Base-by-base conservation (phyloP, 2,329 filamentous ascomycete species). In the Penicillium sp. region DNA sequence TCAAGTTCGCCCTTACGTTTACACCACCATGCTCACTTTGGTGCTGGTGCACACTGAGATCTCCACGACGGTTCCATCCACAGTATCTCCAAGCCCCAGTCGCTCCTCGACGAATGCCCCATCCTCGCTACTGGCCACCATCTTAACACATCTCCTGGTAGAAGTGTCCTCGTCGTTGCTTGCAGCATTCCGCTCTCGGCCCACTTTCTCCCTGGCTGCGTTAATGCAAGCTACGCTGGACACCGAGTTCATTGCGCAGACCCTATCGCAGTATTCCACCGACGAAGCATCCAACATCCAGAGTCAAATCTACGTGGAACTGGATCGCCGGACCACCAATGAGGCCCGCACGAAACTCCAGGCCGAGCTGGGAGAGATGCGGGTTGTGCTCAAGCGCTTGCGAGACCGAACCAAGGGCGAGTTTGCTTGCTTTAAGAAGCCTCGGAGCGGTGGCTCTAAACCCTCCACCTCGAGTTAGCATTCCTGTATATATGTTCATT, bases 141-240 rank as follows among this genome's bases (percentile, higher is more conserved):
- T 99, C 4, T 83, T 99, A 12, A 92, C 91, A 1, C 90, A 94
- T 73, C 84, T 98, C 35, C 87, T 98, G 41, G 92, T 96, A 73
- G 87, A 92, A 70, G 85, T 90, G 11, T 94, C 90, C 11, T 80
- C 84, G 5, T 88, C 92, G 62, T 87, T 98, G n/a, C 87, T 97
- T 15, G 85, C 89, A 31, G 88, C 91, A 0, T 96, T 98, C 82
- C 82, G 84, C 74, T 73, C 81, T 38, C 87, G 89, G 6, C 75
- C 82, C 4, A 82, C 81, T 20, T 98, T 95, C 77, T 84, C 87
- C 1, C 86, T 99, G 0, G 83, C 89, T 5, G 89, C 90, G 6
- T 85, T 99, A 53, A 96, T 98, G 88, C 96, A 99, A 78, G 96
- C 96, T 1, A 99, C 95, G 0, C 86, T 99, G 1, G 95, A 99